These are phyloP conservation scores for Talaromyces albobiverticillius DNA, from an alignment of 2,329 filamentous ascomycete genomes.

Conservation along the genomic window DNA sequence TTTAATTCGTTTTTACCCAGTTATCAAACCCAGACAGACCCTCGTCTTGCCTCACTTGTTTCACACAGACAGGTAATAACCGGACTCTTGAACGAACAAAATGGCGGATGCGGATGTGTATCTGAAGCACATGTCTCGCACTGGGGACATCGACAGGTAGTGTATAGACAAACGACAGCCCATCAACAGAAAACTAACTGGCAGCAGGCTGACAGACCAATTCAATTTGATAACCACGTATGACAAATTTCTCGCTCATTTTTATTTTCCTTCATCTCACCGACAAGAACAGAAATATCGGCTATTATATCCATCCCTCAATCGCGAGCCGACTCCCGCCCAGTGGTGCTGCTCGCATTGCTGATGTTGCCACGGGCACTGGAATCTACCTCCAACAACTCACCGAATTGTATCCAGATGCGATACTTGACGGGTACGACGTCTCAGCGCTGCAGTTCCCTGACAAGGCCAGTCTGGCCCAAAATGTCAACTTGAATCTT, in stretches of 20 bases:
- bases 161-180: too few species aligned
- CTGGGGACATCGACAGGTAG: too few species aligned
- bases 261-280: too few species aligned
- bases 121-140: too few species aligned
- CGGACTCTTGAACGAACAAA: too few species aligned
- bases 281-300: background rate
- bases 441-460: background rate
- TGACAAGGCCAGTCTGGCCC: background rate
- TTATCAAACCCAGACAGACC: background rate
- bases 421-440: background rate
- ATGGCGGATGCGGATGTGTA: too few species aligned
- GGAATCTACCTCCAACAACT: background rate
- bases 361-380: conserved; percentile 1
- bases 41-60: too few species aligned
- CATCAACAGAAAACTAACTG: too few species aligned
- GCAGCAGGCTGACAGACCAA: too few species aligned
- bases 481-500: background rate
- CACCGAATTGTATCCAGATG: background rate
- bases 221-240: too few species aligned
- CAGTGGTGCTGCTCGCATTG: background rate
- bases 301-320: background rate
- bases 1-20: background rate
- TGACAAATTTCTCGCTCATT: too few species aligned
- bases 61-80: too few species aligned
- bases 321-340: background rate